Conservation (phyloP, 2,329 filamentous ascomycete genomes). For the Rutstroemia sp. region DNA sequence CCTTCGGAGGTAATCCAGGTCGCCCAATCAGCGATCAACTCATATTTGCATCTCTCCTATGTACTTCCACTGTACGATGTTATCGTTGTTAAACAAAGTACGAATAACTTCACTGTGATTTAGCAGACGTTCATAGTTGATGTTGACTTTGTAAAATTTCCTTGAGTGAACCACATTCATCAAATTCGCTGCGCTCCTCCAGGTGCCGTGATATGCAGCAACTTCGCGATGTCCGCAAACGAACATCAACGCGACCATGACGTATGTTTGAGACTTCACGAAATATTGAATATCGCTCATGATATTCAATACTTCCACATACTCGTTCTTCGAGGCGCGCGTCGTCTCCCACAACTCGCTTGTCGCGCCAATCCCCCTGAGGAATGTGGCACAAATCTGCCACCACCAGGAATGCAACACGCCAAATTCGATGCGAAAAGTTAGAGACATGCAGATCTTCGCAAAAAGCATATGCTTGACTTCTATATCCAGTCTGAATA, state of each 20-base stretch:
- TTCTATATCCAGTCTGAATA: not conserved
- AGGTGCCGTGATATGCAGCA: too few relatives aligned
- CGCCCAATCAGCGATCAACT: too few relatives aligned
- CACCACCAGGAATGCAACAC: not conserved
- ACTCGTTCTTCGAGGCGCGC: not conserved
- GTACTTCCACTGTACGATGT: too few relatives aligned
- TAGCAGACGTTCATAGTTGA: too few relatives aligned
- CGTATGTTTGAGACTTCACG: not conserved
- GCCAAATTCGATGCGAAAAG: not conserved
- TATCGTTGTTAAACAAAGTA: too few relatives aligned
- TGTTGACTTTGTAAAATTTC: too few relatives aligned
- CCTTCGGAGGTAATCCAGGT: too few relatives aligned
- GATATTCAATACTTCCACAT: not conserved
- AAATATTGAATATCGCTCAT: too few relatives aligned
- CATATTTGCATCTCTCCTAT: too few relatives aligned
- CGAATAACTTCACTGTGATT: too few relatives aligned
- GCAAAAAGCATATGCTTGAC: not conserved
- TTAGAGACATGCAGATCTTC: not conserved
- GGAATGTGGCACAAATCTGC: not conserved
- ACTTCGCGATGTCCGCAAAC: not conserved
- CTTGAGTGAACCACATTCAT: too few relatives aligned
- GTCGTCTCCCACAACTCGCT: not conserved
- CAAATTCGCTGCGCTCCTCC: too few relatives aligned
- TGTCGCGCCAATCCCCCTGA: not conserved
- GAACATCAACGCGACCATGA: not conserved